A percentile compares a stretch with the other conserved stretches of the same genome.
Evolutionary conservation across 2,329 filamentous ascomycete species (phyloP).

Genomic region (Microsporum canis): DNA sequence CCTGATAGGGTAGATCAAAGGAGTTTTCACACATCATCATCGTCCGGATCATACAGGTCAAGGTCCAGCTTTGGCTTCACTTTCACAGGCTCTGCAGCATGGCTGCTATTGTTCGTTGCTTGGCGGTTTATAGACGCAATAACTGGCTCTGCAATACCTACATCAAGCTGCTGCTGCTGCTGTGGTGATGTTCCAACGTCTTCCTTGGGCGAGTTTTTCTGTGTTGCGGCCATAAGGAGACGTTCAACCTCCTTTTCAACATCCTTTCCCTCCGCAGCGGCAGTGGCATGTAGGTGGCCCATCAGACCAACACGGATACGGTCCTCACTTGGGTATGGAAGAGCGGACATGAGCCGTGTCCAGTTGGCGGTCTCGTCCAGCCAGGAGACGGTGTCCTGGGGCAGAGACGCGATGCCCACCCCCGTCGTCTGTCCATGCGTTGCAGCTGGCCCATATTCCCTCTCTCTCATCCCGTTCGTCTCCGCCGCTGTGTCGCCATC

Average conservation of each 20-base stretch:
- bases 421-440: constrained; percentile 8
- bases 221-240: constrained; percentile 44
- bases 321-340: constrained; percentile 36
- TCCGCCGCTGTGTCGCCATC: not conserved
- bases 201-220: not conserved
- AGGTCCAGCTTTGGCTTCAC: constrained; percentile 34
- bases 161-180: not conserved
- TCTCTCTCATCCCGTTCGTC: not conserved
- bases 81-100: constrained; percentile 17
- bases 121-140: constrained; percentile 13
- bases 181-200: not conserved
- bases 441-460: not conserved
- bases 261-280: constrained; percentile 48
- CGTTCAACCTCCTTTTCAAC: constrained; percentile 39
- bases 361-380: constrained; percentile 32
- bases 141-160: not conserved
- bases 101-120: constrained; percentile 13
- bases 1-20: not conserved
- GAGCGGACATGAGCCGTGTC: constrained; percentile 31
- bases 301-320: constrained; percentile 36
- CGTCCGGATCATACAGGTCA: constrained; percentile 36
- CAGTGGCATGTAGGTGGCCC: constrained; percentile 33
- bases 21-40: constrained; percentile 27
- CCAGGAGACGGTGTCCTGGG: constrained; percentile 32
- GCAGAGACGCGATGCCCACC: constrained; percentile 27